Conservation (phyloP, 192 early-diverging fungal species). For the Umbelopsis ramanniana region DNA sequence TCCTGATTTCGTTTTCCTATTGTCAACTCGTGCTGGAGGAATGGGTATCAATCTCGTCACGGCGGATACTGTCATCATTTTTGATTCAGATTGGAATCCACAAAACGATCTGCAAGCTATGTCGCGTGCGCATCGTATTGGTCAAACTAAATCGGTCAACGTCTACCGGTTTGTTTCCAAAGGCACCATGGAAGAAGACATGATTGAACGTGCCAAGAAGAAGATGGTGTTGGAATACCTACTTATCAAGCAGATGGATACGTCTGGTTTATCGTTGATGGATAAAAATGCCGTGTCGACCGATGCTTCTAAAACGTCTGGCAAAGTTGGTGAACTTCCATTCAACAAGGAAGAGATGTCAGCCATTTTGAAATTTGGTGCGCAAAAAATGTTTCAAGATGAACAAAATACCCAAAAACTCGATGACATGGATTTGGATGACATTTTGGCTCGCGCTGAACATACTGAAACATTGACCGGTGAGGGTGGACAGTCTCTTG, state of each 20-base stretch:
- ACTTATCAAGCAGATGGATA: slow-evolving; percentile 91
- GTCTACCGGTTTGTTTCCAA: slow-evolving; percentile 96
- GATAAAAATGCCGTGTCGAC: slow-evolving; percentile 16
- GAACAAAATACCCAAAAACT: slow-evolving; percentile 65
- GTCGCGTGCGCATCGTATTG: slow-evolving; percentile 95
- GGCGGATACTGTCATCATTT: slow-evolving; percentile 96
- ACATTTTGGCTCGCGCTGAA: slow-evolving; percentile 93
- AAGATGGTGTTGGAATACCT: slow-evolving; percentile 99
- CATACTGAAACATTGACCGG: slow-evolving; percentile 75
- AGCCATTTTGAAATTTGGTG: slow-evolving; percentile 95
- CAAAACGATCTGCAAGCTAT: slow-evolving; percentile 96
- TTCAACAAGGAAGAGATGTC: slow-evolving; percentile 86
- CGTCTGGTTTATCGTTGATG: slow-evolving; percentile 27
- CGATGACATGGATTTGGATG: slow-evolving; percentile 93
- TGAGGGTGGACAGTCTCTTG: slow-evolving; percentile 60
- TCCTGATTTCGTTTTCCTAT: slow-evolving; percentile 90
- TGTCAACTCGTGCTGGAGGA: slow-evolving; percentile 93
- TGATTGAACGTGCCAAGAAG: slow-evolving; percentile 95
- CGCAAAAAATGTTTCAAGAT: slow-evolving; percentile 92
- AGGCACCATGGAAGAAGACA: slow-evolving; percentile 96
- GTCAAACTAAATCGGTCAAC: slow-evolving; percentile 95
- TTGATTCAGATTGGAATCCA: slow-evolving; percentile 90
- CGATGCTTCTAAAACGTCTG: background rate
- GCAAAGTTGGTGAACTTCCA: slow-evolving; percentile 35
- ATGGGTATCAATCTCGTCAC: slow-evolving; percentile 94